Percentiles rank a stretch among this genome's conserved stretches.
These are phyloP conservation scores for Trichoderma simmonsii DNA, from an alignment of 2,329 filamentous ascomycete species.

Conservation along the genomic window DNA sequence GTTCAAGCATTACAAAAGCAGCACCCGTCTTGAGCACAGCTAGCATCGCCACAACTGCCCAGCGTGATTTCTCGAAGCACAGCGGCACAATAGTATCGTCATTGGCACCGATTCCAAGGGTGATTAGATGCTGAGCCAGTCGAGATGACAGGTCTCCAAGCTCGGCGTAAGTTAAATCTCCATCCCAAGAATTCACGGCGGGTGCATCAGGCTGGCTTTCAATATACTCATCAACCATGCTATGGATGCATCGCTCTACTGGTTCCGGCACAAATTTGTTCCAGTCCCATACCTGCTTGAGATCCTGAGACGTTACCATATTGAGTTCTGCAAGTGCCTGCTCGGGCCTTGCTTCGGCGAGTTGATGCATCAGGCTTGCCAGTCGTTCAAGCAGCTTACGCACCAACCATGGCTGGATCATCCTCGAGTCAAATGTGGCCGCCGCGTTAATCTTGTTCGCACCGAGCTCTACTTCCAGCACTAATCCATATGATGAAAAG, in stretches of 20 bases:
- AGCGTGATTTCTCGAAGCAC: conserved; percentile 37
- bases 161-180: conserved; percentile 40
- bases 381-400: background rate
- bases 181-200: conserved; percentile 40
- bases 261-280: conserved; percentile 5
- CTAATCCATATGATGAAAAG: background rate
- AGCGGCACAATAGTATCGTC: conserved; percentile 27
- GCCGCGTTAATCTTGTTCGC: background rate
- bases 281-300: background rate
- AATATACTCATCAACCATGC: conserved; percentile 34
- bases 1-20: conserved; percentile 23
- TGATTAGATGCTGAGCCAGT: conserved; percentile 18
- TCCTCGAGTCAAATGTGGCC: background rate
- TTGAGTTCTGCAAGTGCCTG: background rate
- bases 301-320: background rate
- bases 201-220: too few relatives aligned
- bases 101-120: background rate
- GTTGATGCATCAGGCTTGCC: background rate
- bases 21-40: conserved; percentile 16
- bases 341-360: background rate
- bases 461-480: background rate
- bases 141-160: conserved; percentile 24
- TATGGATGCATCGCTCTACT: conserved; percentile 37
- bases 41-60: conserved; percentile 19
- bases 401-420: background rate